A percentile compares a stretch with the other conserved stretches of the same genome.
These are phyloP conservation scores for Afroboletus lepidellus DNA, from an alignment of 1,284 basidiomycete species.

Conservation along the genomic window DNA sequence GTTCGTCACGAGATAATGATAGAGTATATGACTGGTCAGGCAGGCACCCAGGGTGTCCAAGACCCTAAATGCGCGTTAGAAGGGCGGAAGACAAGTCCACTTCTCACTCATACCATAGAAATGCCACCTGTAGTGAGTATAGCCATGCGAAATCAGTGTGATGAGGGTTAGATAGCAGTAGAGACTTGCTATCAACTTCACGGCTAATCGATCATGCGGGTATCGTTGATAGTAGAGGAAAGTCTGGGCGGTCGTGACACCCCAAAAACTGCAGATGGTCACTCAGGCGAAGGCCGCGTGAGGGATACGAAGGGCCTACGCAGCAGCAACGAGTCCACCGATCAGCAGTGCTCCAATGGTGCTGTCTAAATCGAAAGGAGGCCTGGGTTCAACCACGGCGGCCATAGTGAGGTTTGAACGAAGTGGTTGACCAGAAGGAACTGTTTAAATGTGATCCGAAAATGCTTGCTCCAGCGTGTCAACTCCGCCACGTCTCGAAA, in stretches of 20 bases:
- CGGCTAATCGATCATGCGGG: conserved; percentile 36
- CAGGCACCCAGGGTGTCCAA: conserved; percentile 51
- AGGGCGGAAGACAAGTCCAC: background rate
- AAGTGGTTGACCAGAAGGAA: background rate
- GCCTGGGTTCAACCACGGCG: background rate
- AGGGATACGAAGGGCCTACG: conserved; percentile 30
- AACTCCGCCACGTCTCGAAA: background rate
- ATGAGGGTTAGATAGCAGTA: background rate
- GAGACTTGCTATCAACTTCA: conserved; percentile 42
- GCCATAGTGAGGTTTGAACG: background rate
- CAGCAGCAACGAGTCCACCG: conserved; percentile 46
- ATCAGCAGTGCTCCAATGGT: conserved; percentile 51
- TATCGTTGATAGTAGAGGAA: conserved; percentile 48
- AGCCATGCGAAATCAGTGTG: background rate
- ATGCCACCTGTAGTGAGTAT: conserved; percentile 1
- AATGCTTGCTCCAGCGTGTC: background rate
- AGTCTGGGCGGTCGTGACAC: conserved; percentile 54
- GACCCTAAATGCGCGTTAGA: conserved; percentile 26
- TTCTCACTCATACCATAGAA: conserved; percentile 22
- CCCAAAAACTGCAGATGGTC: conserved; percentile 45
- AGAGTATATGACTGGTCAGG: conserved; percentile 49
- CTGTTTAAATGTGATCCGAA: background rate
- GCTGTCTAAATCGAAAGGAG: conserved; percentile 26
- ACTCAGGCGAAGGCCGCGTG: background rate
- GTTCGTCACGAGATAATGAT: conserved; percentile 52